Evolutionary conservation across 2,329 filamentous ascomycete species (phyloP), one percentile per base, ranked within the genome.

Genomic region (Myriosclerotinia scirpicola): DNA sequence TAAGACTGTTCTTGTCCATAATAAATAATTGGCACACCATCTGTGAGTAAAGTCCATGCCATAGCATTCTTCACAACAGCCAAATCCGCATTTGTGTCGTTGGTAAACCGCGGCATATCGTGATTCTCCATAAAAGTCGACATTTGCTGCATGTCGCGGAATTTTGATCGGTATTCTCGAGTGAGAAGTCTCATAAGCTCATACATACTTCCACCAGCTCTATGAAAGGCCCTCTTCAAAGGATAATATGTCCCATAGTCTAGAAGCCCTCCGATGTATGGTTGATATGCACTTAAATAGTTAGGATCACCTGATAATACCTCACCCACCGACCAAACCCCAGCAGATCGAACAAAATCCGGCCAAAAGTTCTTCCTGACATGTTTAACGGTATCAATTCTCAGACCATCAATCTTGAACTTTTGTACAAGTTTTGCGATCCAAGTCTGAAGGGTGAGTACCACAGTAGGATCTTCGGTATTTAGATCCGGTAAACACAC

Each of bases 241-340:
- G 68, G 66, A 48, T 69, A 68, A 55, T 79, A 83, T 68, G 78
- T 75, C 0, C 83, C 80, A 70, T 87, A 89, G 77, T 89, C 86
- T 67, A 88, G 76, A 54, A 88, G 76, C 17, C 84, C 85, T 17
- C 80, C 79, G 78, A 87, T 81, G 65, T 80, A 75, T 63, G 78
- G 76, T 52, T 84, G 80, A 73, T 85, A 87, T 20, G 79, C 38
- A 40, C 56, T 63, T 30, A 65, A 40, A 9, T 42, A 79, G 72
- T 61, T 73, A 77, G 6, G 79, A 78, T 67, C 80, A 78, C 5
- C 79, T 77, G 38, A 79, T 77, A 87, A 81, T 8, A 88, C 85
- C 72, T 89, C 87, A 7, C 87, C 86, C 17, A 87, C 79, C 3
- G 80, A 79, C 75, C 85, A 88, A 3, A 87, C 83, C 7, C 84